phyloP scores from a whole-genome alignment of 2,329 filamentous ascomycete species.

The Nothomitra cinnamomea region DNA sequence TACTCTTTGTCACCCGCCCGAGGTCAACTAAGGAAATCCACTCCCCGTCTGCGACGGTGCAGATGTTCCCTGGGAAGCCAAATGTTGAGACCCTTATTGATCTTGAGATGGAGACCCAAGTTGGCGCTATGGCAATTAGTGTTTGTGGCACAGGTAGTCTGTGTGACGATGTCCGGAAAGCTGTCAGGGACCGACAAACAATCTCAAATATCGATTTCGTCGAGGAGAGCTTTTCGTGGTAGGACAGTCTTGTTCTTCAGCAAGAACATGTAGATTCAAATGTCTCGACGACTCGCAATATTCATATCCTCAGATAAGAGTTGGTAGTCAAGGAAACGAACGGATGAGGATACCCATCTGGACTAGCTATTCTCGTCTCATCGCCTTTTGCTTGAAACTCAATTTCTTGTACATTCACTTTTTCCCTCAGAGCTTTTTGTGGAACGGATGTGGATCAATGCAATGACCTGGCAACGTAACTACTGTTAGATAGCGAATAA shows the following conservation, averaged over 20 bases:
- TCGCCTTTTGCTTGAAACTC: too few relatives aligned
- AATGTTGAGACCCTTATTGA: slow-evolving; percentile 57
- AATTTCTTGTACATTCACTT: too few relatives aligned
- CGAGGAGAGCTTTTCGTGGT: slow-evolving; percentile 61
- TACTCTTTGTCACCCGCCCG: slow-evolving; percentile 61
- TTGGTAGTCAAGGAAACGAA: too few relatives aligned
- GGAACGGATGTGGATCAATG: too few relatives aligned
- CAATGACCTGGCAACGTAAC: too few relatives aligned
- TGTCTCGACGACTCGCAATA: too few relatives aligned
- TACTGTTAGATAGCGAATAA: too few relatives aligned
- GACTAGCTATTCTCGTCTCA: too few relatives aligned
- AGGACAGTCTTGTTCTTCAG: neutral
- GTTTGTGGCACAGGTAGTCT: slow-evolving; percentile 61
- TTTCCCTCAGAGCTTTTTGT: too few relatives aligned
- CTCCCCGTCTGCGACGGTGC: slow-evolving; percentile 58
- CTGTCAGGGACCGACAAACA: slow-evolving; percentile 47
- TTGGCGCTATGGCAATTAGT: slow-evolving; percentile 56
- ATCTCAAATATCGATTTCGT: slow-evolving; percentile 56
- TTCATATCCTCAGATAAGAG: too few relatives aligned
- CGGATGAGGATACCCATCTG: too few relatives aligned
- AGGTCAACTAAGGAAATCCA: slow-evolving; percentile 66
- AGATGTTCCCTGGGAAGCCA: slow-evolving; percentile 69
- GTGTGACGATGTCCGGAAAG: slow-evolving; percentile 55
- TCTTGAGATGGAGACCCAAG: slow-evolving; percentile 56
- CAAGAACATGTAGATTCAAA: too few relatives aligned